Conservation (phyloP, 139 green algal genomes). For the Zygnema cylindricum region DNA sequence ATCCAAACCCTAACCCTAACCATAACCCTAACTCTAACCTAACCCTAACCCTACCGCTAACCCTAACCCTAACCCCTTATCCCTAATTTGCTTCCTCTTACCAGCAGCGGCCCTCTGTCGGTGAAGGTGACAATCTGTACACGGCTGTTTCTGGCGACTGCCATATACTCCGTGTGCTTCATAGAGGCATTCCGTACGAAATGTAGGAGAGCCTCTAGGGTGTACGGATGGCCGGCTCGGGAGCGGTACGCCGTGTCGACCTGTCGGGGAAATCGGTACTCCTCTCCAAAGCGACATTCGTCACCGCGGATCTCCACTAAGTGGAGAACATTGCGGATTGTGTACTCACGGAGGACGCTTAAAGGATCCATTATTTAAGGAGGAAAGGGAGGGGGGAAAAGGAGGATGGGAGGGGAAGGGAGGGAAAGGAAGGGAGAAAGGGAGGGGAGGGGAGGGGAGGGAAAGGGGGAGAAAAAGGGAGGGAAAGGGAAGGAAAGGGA, state of each 20-base stretch:
- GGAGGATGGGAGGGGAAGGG: neutral
- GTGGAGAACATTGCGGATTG: conserved; percentile 18
- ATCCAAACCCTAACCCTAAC: too few relatives aligned
- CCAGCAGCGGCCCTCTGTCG: conserved; percentile 41
- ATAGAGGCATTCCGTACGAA: conserved; percentile 20
- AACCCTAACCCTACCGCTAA: too few relatives aligned
- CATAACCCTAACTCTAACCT: too few relatives aligned
- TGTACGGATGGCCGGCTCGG: conserved; percentile 17
- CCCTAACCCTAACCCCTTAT: too few relatives aligned
- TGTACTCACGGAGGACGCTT: conserved; percentile 48
- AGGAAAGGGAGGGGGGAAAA: neutral
- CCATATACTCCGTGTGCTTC: conserved; percentile 55
- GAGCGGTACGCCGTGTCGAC: conserved; percentile 37
- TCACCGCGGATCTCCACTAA: conserved; percentile 14
- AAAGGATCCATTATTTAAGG: conserved; percentile 53
- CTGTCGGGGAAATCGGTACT: conserved; percentile 32
- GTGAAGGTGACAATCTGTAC: conserved; percentile 51
- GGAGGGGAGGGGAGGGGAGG: neutral
- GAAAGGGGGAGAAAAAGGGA: neutral
- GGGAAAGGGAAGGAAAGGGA: neutral
- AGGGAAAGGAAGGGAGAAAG: neutral
- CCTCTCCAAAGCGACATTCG: conserved; percentile 26
- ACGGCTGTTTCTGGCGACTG: neutral
- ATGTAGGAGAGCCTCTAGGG: conserved; percentile 15
- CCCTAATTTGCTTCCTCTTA: too few relatives aligned